Conservation (phyloP, 306 rosid species). For the Abrus pulchellus region DNA sequence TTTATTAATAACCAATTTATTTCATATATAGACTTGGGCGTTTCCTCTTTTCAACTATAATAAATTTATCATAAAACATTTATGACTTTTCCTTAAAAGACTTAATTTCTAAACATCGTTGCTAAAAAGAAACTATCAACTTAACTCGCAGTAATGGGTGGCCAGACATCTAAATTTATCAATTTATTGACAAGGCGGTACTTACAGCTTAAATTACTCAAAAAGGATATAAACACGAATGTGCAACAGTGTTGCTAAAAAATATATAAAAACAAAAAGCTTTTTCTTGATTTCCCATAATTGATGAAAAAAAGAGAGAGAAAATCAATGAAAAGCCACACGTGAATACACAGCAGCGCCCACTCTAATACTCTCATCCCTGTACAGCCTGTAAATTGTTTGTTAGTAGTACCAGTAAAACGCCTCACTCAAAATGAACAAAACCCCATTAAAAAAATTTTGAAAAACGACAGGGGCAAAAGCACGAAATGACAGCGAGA, state of each 20-base stretch:
- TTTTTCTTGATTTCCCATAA: slow-evolving; percentile 56
- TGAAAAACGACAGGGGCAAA: slow-evolving; percentile 36
- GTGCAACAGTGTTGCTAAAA: slow-evolving; percentile 23
- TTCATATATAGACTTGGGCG: background rate
- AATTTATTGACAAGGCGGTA: background rate
- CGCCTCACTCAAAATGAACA: slow-evolving; percentile 47
- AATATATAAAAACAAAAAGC: slow-evolving; percentile 33
- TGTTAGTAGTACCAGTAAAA: slow-evolving; percentile 55
- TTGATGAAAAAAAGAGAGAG: slow-evolving; percentile 45
- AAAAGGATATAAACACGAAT: slow-evolving; percentile 22
- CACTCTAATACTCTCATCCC: slow-evolving; percentile 48
- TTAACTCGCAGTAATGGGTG: background rate
- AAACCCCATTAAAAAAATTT: slow-evolving; percentile 35
- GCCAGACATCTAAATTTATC: background rate
- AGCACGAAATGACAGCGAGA: slow-evolving; percentile 41
- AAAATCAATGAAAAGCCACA: slow-evolving; percentile 72
- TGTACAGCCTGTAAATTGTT: slow-evolving; percentile 65
- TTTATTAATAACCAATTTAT: background rate
- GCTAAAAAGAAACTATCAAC: background rate
- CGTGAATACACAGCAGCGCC: slow-evolving; percentile 60
- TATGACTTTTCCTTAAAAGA: background rate
- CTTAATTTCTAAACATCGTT: background rate
- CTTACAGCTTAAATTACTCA: background rate
- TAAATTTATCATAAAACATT: background rate
- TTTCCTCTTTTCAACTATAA: background rate